Conservation (phyloP, 257 asterid species). For the Petunia secreta region DNA sequence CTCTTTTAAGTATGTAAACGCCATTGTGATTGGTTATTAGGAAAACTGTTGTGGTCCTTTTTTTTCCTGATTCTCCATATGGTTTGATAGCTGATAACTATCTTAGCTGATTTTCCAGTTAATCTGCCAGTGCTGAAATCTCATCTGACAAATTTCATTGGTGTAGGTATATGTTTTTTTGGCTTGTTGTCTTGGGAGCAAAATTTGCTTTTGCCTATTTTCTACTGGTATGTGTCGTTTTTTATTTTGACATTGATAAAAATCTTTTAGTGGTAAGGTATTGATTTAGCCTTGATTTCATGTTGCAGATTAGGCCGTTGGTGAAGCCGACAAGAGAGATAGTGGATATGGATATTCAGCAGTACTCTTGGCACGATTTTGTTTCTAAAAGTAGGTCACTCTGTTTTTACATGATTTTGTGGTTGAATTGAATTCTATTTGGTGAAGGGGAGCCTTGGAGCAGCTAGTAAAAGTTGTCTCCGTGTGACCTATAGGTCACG, state of each 20-base stretch:
- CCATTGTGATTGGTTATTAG: too few species aligned
- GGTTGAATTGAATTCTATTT: constrained; percentile 3
- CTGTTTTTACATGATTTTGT: constrained; percentile 6
- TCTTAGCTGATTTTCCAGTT: background rate
- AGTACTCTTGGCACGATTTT: constrained; percentile 91
- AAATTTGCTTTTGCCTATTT: constrained; percentile 92
- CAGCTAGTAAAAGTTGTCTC: too few species aligned
- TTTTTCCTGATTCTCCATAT: background rate
- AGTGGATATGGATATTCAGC: constrained; percentile 42
- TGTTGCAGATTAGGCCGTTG: constrained; percentile 80
- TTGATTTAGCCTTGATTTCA: constrained; percentile 28
- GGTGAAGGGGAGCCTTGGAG: too few species aligned
- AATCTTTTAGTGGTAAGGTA: constrained; percentile 23
- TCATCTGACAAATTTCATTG: constrained; percentile 20
- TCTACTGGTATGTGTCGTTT: constrained; percentile 64
- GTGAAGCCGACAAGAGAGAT: constrained; percentile 67
- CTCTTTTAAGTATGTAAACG: too few species aligned
- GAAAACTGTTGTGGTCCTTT: background rate
- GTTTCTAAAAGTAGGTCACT: constrained; percentile 69
- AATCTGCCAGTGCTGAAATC: constrained; percentile 17
- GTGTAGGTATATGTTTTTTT: constrained; percentile 86
- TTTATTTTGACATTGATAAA: constrained; percentile 26
- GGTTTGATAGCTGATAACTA: constrained; percentile 6
- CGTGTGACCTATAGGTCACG: too few species aligned
- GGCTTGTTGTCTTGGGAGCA: constrained; percentile 86